Base-by-base conservation (phyloP, 169 alveolate species). In the Plasmodium gonderi region DNA sequence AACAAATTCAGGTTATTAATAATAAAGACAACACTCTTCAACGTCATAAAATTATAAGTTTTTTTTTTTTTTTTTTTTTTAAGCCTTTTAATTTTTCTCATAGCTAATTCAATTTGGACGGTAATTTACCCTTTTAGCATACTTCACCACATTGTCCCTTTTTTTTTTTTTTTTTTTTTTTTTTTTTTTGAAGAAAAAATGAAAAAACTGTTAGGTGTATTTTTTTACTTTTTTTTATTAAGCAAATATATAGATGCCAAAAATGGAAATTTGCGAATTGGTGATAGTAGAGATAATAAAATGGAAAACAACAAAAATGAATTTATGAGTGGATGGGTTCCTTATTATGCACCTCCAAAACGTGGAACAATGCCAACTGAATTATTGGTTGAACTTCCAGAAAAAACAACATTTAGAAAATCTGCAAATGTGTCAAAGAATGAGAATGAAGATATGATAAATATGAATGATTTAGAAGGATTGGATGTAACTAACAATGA, bases 201-300 rank as follows among this genome's bases (percentile, higher is more conserved):
- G 80, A 29, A 38, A 11, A 74, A 40, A 33, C 20, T 74, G 11
- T 11, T 29, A 17, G 31, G 65, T 11, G 80, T 38, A 2, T 12
- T 74, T 7, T 47, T 74, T 40, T 74, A 36, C 49, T 74, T 74
- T 38, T 33, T 74, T 47, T 8, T 74, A 12, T 47, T 74, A 74
- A 17, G 26, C 29, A 74, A 74, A 74, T 11, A 38, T 11, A 6
- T 40, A 74, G 31, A 38, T 74, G 54, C 80, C 11, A 74, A 74
- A 74, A 74, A 9, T 74, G 80, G 80, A 33, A 74, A 74, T 40
- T 26, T 74, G 60, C 17, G 80, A 74, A 31, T 1, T 26, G 23
- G 33, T 74, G 54, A 38, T 31, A 26, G 8, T 4, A 36, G 26
- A 74, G 9, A 74, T 33, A 29, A 74, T 4, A 6, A 29, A 36